These are phyloP conservation scores for Carpinus viminea DNA, from an alignment of 306 rosid species.

Conservation along the genomic window DNA sequence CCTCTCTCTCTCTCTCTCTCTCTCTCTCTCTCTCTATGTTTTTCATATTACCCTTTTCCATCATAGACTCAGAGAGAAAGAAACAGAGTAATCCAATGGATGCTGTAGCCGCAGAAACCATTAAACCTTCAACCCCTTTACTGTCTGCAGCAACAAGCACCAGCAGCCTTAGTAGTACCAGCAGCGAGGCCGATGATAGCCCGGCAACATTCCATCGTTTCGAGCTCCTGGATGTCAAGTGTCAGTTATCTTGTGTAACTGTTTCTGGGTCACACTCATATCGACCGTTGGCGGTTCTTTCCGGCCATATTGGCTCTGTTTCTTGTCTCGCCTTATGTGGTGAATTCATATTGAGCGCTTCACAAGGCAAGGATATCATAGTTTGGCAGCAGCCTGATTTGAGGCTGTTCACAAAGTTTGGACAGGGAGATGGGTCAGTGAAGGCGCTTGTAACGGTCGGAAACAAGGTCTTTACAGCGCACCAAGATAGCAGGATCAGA, in stretches of 20 bases:
- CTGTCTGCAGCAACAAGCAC: conserved; percentile 34
- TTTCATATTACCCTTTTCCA: not conserved
- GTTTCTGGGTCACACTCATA: conserved; percentile 45
- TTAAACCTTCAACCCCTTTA: conserved; percentile 42
- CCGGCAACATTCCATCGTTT: conserved; percentile 35
- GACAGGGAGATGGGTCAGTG: conserved; percentile 86
- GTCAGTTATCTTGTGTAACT: conserved; percentile 23
- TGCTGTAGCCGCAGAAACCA: conserved; percentile 20
- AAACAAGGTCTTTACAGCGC: conserved; percentile 77
- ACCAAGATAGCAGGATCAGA: conserved; percentile 80
- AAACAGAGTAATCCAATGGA: conserved; percentile 24
- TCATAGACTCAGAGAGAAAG: not conserved
- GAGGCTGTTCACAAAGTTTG: conserved; percentile 64
- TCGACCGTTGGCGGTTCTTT: conserved; percentile 66
- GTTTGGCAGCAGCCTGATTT: conserved; percentile 94
- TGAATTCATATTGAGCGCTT: conserved; percentile 88
- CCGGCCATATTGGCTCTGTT: conserved; percentile 75
- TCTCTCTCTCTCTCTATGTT: conserved; percentile 5
- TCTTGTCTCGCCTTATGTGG: conserved; percentile 86
- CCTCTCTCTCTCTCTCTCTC: not conserved
- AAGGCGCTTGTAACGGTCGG: conserved; percentile 74
- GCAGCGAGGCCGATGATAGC: conserved; percentile 55
- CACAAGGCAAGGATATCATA: conserved; percentile 80
- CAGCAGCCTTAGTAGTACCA: conserved; percentile 17
- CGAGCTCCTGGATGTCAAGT: conserved; percentile 21